Base-by-base conservation (phyloP, 129 eudicot genomes). In the Calendula officinalis region DNA sequence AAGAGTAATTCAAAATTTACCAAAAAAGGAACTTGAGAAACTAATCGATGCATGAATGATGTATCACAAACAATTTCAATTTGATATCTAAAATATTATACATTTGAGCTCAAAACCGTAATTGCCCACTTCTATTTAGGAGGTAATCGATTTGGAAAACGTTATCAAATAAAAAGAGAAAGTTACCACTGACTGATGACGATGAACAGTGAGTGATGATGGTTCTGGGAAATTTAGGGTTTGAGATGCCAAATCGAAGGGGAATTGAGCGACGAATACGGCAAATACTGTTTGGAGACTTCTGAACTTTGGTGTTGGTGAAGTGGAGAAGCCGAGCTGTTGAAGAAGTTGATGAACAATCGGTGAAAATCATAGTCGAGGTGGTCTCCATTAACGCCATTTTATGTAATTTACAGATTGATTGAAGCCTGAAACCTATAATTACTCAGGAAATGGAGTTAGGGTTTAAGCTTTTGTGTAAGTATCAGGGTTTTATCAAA, bases 241-340 rank as follows among this genome's bases (percentile, higher is more conserved):
- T 76, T 33, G 60, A 40, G 38, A 35, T 49, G 14, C 32, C 43
- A 58, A 50, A 62, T 0, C 42, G 61, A 41, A 70, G 56, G 13
- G 69, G 40, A 55, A 49, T 50, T 30, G 82, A 70, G n/a, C 50
- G 77, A 22, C 30, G 30, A 54, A 57, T 71, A 8, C 41, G 66
- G 8, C 37, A 55, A 69, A 49, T 48, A 16, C 33, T 52, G 61
- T 59, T 47, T 3, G 73, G 67, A 70, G 69, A 8, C 34, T 69
- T 76, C 13, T 69, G 79, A 45, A 56, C 5, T 46, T 56, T 73
- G 54, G 61, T 47, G 45, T 34, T 30, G 8, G 32, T 41, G 61
- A 61, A 64, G 13, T 81, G 72, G 36, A 82, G 79, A 39, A 83
- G 75, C 1, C 82, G 74, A 34, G 82, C 73, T 56, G 81, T 65